Evolutionary conservation across 2,329 filamentous ascomycete genomes (phyloP).

Genomic region (Chaetoscypha palmicola): DNA sequence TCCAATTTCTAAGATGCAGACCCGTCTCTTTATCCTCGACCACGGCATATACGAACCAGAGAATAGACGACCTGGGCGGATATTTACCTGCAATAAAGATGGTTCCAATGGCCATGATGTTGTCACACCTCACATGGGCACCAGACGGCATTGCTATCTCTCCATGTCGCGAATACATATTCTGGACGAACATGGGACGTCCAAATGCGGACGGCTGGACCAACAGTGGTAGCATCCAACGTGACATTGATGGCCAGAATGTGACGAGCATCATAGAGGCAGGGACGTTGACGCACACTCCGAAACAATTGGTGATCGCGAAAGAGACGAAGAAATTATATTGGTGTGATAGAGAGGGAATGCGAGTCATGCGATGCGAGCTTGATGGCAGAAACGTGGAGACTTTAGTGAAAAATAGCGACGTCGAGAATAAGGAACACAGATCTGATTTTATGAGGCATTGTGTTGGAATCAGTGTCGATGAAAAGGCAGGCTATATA

Average conservation of each 20-base stretch:
- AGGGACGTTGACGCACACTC: conserved; percentile 41
- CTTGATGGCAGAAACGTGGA: conserved; percentile 35
- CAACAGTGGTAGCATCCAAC: conserved; percentile 13
- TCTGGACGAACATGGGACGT: conserved; percentile 44
- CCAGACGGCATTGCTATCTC: background rate
- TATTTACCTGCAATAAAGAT: background rate
- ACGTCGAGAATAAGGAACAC: conserved; percentile 2
- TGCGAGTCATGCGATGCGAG: conserved; percentile 34
- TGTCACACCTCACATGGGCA: conserved; percentile 38
- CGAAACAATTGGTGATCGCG: conserved; percentile 33
- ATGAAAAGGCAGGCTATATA: conserved; percentile 32
- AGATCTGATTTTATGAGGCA: conserved; percentile 29
- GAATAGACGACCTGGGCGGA: background rate
- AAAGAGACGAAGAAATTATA: conserved; percentile 28
- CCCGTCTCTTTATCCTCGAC: background rate
- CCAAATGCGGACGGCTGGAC: conserved; percentile 16
- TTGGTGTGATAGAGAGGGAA: conserved; percentile 38
- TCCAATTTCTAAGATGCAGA: background rate
- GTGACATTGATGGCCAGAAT: conserved; percentile 40
- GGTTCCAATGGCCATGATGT: background rate
- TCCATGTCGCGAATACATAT: conserved; percentile 28
- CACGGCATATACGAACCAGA: background rate
- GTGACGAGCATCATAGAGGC: conserved; percentile 35
- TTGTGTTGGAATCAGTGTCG: conserved; percentile 50
- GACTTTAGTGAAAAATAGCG: conserved; percentile 20